These are phyloP conservation scores for Ceratobasidium sp. DNA, from an alignment of 1,284 basidiomycete genomes.

Conservation along the genomic window DNA sequence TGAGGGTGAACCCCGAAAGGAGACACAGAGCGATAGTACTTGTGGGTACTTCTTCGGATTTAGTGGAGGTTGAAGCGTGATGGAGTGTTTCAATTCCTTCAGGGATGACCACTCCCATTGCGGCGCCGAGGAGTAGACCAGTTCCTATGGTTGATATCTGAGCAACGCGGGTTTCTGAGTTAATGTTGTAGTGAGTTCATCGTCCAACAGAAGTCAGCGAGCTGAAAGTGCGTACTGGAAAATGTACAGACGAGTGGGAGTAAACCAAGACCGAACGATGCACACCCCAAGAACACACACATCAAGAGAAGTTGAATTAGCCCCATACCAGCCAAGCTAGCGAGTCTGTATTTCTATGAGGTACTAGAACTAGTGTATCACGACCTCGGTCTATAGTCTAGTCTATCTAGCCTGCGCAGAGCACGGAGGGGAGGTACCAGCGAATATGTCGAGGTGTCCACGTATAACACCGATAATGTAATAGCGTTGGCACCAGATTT, in stretches of 20 bases:
- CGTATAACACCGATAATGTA: background rate
- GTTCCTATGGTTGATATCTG: conserved; percentile 79
- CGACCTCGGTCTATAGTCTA: too few species aligned
- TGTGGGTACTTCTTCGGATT: conserved; percentile 62
- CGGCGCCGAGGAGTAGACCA: conserved; percentile 90
- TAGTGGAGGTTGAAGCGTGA: conserved; percentile 49
- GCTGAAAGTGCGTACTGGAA: conserved; percentile 76
- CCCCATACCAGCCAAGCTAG: conserved; percentile 54
- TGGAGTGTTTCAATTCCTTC: conserved; percentile 68
- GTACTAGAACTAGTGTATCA: background rate
- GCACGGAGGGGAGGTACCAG: background rate
- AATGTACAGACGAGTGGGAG: conserved; percentile 80
- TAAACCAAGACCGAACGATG: conserved; percentile 80
- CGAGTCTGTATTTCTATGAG: too few species aligned
- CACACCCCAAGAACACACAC: conserved; percentile 77
- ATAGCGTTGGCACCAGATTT: background rate
- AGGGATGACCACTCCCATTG: conserved; percentile 91
- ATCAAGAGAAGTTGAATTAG: conserved; percentile 67
- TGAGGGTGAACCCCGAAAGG: conserved; percentile 85
- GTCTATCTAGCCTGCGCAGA: too few species aligned
- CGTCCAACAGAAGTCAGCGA: background rate
- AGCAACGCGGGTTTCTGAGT: conserved; percentile 68
- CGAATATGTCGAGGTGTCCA: background rate
- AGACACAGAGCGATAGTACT: conserved; percentile 78
- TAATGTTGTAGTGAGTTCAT: conserved; percentile 36